Percentiles rank a stretch among this genome's conserved stretches.
Evolutionary conservation across 306 rosid species (phyloP).

Genomic region (Rosa persica): DNA sequence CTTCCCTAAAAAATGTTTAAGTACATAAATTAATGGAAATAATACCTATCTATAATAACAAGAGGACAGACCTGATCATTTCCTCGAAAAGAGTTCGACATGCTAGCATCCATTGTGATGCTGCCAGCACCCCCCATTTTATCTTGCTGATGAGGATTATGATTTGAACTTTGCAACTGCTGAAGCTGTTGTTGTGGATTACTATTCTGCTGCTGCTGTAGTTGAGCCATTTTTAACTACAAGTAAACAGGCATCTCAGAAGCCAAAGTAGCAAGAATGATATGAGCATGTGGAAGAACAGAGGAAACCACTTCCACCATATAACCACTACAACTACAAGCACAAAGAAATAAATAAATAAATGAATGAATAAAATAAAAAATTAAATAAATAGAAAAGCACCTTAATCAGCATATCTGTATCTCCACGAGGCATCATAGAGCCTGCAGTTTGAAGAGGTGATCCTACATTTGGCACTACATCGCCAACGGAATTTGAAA

Average conservation of each 20-base stretch:
- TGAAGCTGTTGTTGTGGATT: conserved; percentile 71
- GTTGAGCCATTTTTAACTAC: conserved; percentile 85
- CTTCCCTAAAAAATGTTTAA: not conserved
- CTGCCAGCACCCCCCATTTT: conserved; percentile 80
- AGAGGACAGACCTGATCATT: conserved; percentile 88
- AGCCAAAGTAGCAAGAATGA: conserved; percentile 19
- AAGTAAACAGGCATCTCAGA: conserved; percentile 32
- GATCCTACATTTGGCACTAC: conserved; percentile 79
- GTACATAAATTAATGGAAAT: not conserved
- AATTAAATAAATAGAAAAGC: conserved; percentile 1
- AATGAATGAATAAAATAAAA: too few species aligned
- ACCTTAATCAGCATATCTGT: conserved; percentile 86
- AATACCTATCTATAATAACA: not conserved
- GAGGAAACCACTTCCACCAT: not conserved
- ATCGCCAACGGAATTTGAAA: conserved; percentile 78
- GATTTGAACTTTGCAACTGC: conserved; percentile 78
- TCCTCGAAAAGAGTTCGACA: conserved; percentile 94
- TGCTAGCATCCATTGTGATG: conserved; percentile 78
- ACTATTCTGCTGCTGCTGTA: conserved; percentile 63
- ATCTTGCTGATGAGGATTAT: conserved; percentile 86
- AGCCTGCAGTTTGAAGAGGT: conserved; percentile 77
- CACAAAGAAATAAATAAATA: too few species aligned
- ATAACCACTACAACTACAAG: too few species aligned
- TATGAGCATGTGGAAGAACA: not conserved
- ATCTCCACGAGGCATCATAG: conserved; percentile 79